A percentile compares a stretch with the other conserved stretches of the same genome.
phyloP scores from a whole-genome alignment of 768 basidiomycete genomes.

The Trametes maxima region DNA sequence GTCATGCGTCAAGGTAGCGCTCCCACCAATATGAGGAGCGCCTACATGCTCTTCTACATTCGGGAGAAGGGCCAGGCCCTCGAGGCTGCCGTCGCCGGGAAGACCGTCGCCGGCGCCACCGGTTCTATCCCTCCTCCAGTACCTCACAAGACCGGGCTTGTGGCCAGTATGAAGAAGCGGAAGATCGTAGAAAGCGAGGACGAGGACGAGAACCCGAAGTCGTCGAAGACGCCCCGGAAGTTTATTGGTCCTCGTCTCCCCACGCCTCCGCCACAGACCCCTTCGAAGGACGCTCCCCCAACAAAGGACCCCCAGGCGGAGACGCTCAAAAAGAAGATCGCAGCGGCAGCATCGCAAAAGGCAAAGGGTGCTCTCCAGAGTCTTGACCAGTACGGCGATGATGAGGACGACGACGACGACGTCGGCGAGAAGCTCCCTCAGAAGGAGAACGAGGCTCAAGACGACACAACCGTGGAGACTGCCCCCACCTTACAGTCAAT shows the following conservation, averaged over 20 bases:
- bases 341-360: constrained; percentile 32
- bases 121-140: constrained; percentile 27
- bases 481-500: background rate
- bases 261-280: constrained; percentile 34
- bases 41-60: constrained; percentile 94
- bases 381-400: constrained; percentile 46
- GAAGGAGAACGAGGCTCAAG: background rate
- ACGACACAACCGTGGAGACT: background rate
- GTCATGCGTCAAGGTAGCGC: constrained; percentile 48
- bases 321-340: constrained; percentile 55
- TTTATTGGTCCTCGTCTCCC: constrained; percentile 74
- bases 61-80: constrained; percentile 76
- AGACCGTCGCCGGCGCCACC: background rate
- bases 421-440: constrained; percentile 34
- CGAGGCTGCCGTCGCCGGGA: constrained; percentile 53
- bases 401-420: constrained; percentile 39
- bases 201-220: constrained; percentile 51
- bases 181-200: constrained; percentile 53
- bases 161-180: constrained; percentile 51
- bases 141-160: constrained; percentile 42
- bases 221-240: constrained; percentile 49
- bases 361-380: constrained; percentile 40
- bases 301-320: constrained; percentile 54
- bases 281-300: constrained; percentile 33
- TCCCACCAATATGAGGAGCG: constrained; percentile 71